These are phyloP conservation scores for Colletotrichum simmondsii DNA, from an alignment of 2,329 filamentous ascomycete species.

Conservation along the genomic window DNA sequence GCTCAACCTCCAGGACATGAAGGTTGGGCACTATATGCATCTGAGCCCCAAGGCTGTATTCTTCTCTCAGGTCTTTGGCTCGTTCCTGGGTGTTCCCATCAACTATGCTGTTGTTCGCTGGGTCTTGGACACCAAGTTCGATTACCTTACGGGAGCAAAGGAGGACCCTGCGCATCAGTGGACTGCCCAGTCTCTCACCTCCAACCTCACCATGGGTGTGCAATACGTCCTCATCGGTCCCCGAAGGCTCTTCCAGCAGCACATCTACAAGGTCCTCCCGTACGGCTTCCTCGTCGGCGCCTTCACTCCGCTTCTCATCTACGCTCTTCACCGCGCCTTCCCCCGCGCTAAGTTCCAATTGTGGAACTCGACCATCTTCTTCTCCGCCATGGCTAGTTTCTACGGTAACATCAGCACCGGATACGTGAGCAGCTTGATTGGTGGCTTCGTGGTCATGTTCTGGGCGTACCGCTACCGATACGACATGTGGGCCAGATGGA, in stretches of 20 bases:
- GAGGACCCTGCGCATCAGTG: conserved; percentile 69
- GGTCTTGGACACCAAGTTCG: conserved; percentile 66
- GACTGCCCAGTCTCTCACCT: conserved; percentile 66
- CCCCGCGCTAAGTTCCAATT: conserved; percentile 65
- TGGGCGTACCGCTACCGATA: conserved; percentile 67
- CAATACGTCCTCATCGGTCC: conserved; percentile 68
- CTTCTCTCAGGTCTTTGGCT: conserved; percentile 70
- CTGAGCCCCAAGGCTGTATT: conserved; percentile 68
- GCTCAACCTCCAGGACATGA: conserved; percentile 65
- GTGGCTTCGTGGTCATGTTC: conserved; percentile 71
- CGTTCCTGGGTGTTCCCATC: conserved; percentile 67
- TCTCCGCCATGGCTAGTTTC: conserved; percentile 63
- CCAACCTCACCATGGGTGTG: conserved; percentile 64
- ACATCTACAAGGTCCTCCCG: conserved; percentile 59
- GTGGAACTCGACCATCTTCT: conserved; percentile 73
- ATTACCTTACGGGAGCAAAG: conserved; percentile 62
- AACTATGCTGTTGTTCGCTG: conserved; percentile 71
- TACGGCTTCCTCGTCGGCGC: conserved; percentile 66
- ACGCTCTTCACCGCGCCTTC: conserved; percentile 61
- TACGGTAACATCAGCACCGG: conserved; percentile 72
- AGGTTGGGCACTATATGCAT: conserved; percentile 62
- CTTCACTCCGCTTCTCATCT: conserved; percentile 57
- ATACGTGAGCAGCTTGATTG: conserved; percentile 65
- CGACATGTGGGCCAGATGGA: conserved; percentile 67
- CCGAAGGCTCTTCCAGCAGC: conserved; percentile 55